phyloP scores from a whole-genome alignment of 805 yeast species.

The Wickerhamiella musiphila region DNA sequence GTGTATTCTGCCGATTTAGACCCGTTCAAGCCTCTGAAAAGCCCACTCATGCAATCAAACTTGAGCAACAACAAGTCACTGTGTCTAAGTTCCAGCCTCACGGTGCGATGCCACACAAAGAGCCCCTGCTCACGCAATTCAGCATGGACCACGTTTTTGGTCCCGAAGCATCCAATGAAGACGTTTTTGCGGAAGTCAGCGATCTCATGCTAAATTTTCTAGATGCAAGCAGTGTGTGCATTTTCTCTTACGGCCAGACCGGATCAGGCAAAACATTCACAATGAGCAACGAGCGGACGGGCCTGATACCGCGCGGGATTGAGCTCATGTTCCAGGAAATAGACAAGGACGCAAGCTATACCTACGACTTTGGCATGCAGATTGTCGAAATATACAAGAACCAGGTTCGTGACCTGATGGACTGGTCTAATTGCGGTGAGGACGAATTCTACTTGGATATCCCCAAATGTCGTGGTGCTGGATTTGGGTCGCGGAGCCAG shows the following conservation, averaged over 20 bases:
- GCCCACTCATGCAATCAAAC: too few relatives aligned
- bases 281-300: constrained; percentile 52
- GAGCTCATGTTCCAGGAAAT: constrained; percentile 48
- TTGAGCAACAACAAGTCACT: too few relatives aligned
- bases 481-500: too few relatives aligned
- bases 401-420: constrained; percentile 48
- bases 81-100: background rate
- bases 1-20: background rate
- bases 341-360: constrained; percentile 27
- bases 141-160: constrained; percentile 67
- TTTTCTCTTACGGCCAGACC: constrained; percentile 94
- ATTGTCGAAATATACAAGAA: constrained; percentile 87
- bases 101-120: background rate
- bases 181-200: constrained; percentile 67
- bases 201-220: constrained; percentile 72
- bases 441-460: too few relatives aligned
- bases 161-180: constrained; percentile 33
- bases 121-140: constrained; percentile 21
- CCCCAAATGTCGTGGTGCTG: too few relatives aligned
- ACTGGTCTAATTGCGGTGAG: background rate
- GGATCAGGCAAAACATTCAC: constrained; percentile 91
- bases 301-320: constrained; percentile 69
- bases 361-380: constrained; percentile 37
- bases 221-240: constrained; percentile 83
- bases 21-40: background rate